Conservation (phyloP, 371 early-diverging fungal species). For the Syncephalastrum racemosum region DNA sequence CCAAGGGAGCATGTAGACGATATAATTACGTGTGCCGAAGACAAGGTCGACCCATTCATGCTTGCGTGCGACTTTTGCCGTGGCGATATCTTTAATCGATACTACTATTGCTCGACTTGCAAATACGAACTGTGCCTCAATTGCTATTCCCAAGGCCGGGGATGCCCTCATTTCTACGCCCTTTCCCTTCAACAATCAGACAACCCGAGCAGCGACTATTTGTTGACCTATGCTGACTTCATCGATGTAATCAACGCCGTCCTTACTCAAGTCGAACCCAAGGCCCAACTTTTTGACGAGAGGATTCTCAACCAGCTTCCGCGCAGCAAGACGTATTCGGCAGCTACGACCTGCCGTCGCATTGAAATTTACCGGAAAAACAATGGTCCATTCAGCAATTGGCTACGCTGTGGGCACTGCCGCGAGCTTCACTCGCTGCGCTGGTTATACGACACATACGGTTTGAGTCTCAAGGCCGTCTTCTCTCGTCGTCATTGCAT, state of each 20-base stretch:
- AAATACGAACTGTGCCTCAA: slow-evolving; percentile 32
- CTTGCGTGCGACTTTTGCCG: slow-evolving; percentile 38
- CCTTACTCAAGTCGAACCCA: not conserved
- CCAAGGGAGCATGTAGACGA: slow-evolving; percentile 15
- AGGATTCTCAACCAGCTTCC: not conserved
- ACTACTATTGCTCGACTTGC: slow-evolving; percentile 33
- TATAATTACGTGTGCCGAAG: not conserved
- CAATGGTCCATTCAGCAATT: slow-evolving; percentile 11
- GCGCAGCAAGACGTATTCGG: slow-evolving; percentile 8
- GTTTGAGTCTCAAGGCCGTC: slow-evolving; percentile 12
- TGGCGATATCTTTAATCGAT: slow-evolving; percentile 32
- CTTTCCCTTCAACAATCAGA: slow-evolving; percentile 26
- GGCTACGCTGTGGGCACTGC: slow-evolving; percentile 28
- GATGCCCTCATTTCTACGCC: slow-evolving; percentile 25
- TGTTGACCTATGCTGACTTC: slow-evolving; percentile 13
- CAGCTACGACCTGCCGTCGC: slow-evolving; percentile 28
- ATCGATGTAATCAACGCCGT: slow-evolving; percentile 13
- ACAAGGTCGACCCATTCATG: slow-evolving; percentile 13
- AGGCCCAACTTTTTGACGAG: not conserved
- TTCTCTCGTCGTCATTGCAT: slow-evolving; percentile 16
- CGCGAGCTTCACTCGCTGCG: not conserved
- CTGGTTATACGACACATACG: slow-evolving; percentile 8
- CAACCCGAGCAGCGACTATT: not conserved
- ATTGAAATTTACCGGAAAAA: slow-evolving; percentile 24
- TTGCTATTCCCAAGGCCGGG: slow-evolving; percentile 34